phyloP scores from a whole-genome alignment of 495 filamentous ascomycete species.

The Parathielavia appendiculata region DNA sequence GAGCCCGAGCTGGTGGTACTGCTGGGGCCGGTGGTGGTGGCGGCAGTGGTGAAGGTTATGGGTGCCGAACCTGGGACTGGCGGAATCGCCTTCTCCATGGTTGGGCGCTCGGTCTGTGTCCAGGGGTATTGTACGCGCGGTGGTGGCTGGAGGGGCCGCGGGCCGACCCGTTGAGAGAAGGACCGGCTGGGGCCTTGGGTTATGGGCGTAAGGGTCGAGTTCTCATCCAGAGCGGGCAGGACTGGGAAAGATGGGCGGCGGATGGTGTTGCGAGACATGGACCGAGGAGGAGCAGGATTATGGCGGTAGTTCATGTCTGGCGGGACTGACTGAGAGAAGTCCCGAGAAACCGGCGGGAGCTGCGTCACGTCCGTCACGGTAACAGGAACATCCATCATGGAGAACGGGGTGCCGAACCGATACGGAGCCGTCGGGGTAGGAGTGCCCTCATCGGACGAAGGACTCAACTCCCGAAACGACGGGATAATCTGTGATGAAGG shows the following conservation, averaged over 20 bases:
- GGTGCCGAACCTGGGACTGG: conserved; percentile 24
- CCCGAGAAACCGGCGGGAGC: conserved; percentile 62
- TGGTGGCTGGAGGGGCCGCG: conserved; percentile 39
- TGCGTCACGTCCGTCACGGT: conserved; percentile 67
- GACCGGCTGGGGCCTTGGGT: conserved; percentile 27
- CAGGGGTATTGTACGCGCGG: conserved; percentile 47
- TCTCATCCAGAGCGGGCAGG: conserved; percentile 54
- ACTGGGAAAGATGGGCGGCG: conserved; percentile 54
- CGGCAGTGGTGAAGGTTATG: conserved; percentile 13
- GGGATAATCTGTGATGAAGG: conserved; percentile 35
- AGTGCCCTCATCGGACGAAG: conserved; percentile 46
- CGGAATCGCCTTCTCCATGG: conserved; percentile 37
- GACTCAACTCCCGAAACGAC: conserved; percentile 51
- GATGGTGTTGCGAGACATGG: conserved; percentile 50
- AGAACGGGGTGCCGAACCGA: conserved; percentile 73
- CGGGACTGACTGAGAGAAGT: conserved; percentile 80
- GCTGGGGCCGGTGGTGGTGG: conserved; percentile 40
- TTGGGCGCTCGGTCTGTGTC: conserved; percentile 37
- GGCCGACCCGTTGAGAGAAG: conserved; percentile 32
- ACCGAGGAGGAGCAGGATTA: conserved; percentile 38
- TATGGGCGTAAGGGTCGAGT: conserved; percentile 32
- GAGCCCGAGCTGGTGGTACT: background rate
- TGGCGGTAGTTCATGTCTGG: conserved; percentile 78
- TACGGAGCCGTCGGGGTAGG: conserved; percentile 54
- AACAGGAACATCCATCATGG: conserved; percentile 84